Evolutionary conservation across 2,329 filamentous ascomycete genomes (phyloP).

Genomic region (Curvularia eragrostidis): DNA sequence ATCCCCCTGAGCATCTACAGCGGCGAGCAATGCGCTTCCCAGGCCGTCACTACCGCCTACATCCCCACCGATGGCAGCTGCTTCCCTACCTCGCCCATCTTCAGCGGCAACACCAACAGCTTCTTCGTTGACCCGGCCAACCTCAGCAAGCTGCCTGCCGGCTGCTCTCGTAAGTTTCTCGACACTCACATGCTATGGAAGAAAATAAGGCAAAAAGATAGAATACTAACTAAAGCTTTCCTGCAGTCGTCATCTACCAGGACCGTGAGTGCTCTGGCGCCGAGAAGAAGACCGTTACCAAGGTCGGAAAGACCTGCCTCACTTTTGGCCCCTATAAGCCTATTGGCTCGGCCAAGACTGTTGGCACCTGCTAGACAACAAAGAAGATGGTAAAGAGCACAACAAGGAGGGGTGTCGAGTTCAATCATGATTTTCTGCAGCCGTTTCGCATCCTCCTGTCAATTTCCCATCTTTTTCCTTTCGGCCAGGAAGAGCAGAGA

Average conservation of each 20-base stretch:
- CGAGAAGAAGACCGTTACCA: constrained; percentile 9
- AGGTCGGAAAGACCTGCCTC: constrained; percentile 9
- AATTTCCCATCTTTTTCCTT: no score
- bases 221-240: neutral
- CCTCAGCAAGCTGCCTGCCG: constrained; percentile 11
- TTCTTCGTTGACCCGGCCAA: constrained; percentile 5
- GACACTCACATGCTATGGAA: neutral
- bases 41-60: constrained; percentile 16
- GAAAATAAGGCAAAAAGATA: neutral
- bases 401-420: no score
- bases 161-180: constrained; percentile 21
- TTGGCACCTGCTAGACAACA: constrained; percentile 18
- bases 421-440: neutral
- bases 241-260: constrained; percentile 11
- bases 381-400: neutral
- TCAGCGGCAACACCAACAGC: constrained; percentile 23
- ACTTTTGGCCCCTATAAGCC: constrained; percentile 20
- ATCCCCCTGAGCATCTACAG: constrained; percentile 24
- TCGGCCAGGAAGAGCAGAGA: neutral
- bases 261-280: constrained; percentile 12
- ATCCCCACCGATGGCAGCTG: constrained; percentile 26
- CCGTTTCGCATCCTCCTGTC: no score
- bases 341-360: constrained; percentile 20
- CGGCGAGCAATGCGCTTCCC: constrained; percentile 18
- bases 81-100: constrained; percentile 21